Evolutionary conservation across 208 protist species (phyloP), one percentile per base, ranked within the genome.

Genomic region (Trypanosoma theileri): DNA sequence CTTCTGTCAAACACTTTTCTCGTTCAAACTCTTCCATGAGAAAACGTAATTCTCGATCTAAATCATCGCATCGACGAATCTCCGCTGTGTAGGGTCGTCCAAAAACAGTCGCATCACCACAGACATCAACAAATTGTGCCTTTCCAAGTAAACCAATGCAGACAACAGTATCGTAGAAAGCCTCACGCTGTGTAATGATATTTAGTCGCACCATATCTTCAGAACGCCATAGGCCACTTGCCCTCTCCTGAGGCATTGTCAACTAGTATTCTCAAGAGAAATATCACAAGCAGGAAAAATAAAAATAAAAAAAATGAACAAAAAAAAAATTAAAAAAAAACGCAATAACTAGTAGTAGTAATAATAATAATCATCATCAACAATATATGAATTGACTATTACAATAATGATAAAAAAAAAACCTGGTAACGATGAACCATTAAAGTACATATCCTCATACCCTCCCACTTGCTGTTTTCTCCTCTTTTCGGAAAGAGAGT

Each of bases 141-240:
- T 88, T 55, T n/a, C 94, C 96, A 3, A 98, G 40, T 22, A 92
- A 63, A 17, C 97, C 97, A 7, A 99, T 57, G 58, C 86, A 73
- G n/a, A 93, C 42, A 1, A 98, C 77, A 19, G 88, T 94, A 48
- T 97, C 86, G 42, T 97, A 95, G 19, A 91, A 86, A 1, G 82
- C 88, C 44, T 98, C 97, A 22, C 83, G 79, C 70, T 95, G 91
- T 35, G 98, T 85, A 66, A 95, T 84, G 35, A 98, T 57, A 70
- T 98, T 84, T n/a, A 98, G 72, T 19, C 97, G 83, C 55, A 81
- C 46, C 94, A 98, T 98, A 54, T 97, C 83, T 75, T 98, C 82
- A 3, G 83, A 95, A 54, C 95, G 85, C 74, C 88, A 97, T 10
- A 98, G 68, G 4, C 79, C 79, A 57, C 72, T 80, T 48, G 78